Base-by-base conservation (phyloP, 805 yeast genomes). In the Yarrowia sp. region DNA sequence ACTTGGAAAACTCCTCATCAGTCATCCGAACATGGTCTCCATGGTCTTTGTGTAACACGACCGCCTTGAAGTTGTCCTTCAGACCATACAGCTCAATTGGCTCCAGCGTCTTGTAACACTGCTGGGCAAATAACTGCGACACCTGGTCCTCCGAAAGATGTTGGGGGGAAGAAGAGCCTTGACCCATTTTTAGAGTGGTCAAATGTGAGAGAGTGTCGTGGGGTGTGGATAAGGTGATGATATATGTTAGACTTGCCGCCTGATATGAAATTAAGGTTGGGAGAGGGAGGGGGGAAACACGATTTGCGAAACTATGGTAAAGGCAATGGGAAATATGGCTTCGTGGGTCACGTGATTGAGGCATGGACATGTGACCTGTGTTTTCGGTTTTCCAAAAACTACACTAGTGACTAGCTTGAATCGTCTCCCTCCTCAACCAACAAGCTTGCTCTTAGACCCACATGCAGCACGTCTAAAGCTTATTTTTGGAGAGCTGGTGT, bases 1-100 rank as follows among this genome's bases (percentile, higher is more conserved):
- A 50, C 22, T 53, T 32, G 15, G 41, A 43, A 41, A 71, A 71
- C 67, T 68, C 56, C 19, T 68, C 72, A 40, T 71, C 72, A 3
- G 70, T 50, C 49, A 71, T 71, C 1, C 40, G n/a, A n/a, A 70
- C 67, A 15, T 40, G 43, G 0, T 63, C 56, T 7, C 38, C 46
- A n/a, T 63, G 67, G 48, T 63, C 38, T 38, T 63, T 7, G 38
- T 63, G 56, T 2, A 48, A 14, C 12, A 46, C 46, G 0, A 48
- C 15, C 10, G 67, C 36, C 35, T 56, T 52, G 69, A 56, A 56
- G 35, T 46, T 65, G 50, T 41, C 63, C 15, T 53, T 65, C 19
- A 65, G 15, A 0, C 50, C 50, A 14, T 52, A 53, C 69, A 65
- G 50, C 41, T 65, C 66, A 38, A 65, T 56, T n/a, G 50, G 49